Evolutionary conservation across 2,329 filamentous ascomycete species (phyloP).

Genomic region (Orbilia quercus): DNA sequence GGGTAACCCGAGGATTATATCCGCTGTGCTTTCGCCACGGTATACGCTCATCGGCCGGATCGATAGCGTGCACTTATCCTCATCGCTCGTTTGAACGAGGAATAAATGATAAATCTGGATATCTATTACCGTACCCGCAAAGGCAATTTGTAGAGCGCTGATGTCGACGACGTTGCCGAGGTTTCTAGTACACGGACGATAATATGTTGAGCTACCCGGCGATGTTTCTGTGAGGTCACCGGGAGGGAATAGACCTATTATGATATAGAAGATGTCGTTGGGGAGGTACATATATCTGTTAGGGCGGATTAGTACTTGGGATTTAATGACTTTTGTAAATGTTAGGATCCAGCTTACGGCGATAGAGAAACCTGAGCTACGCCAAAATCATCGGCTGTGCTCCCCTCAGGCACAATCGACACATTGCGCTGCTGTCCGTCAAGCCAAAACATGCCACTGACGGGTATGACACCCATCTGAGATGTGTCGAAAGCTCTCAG

Average conservation of each 20-base stretch:
- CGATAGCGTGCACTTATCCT: conserved; percentile 3
- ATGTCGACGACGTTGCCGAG: background rate
- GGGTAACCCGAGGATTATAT: conserved; percentile 11
- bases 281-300: conserved; percentile 20
- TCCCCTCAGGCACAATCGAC: conserved; percentile 2
- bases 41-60: conserved; percentile 10
- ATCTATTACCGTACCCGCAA: conserved; percentile 6
- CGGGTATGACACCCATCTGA: conserved; percentile 14
- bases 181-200: conserved; percentile 1
- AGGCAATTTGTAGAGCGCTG: conserved; percentile 1
- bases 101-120: conserved; percentile 4
- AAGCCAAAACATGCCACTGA: conserved; percentile 2
- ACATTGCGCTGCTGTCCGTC: background rate
- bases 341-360: background rate
- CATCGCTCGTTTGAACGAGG: background rate
- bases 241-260: conserved; percentile 9
- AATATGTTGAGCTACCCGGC: conserved; percentile 1
- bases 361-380: conserved; percentile 20
- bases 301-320: background rate
- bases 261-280: conserved; percentile 13
- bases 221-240: conserved; percentile 4
- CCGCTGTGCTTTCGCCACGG: background rate
- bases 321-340: background rate
- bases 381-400: conserved; percentile 9
- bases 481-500: conserved; percentile 5